phyloP scores from a whole-genome alignment of 1,139 yeast species.

The Trichomonascaceae sp. region DNA sequence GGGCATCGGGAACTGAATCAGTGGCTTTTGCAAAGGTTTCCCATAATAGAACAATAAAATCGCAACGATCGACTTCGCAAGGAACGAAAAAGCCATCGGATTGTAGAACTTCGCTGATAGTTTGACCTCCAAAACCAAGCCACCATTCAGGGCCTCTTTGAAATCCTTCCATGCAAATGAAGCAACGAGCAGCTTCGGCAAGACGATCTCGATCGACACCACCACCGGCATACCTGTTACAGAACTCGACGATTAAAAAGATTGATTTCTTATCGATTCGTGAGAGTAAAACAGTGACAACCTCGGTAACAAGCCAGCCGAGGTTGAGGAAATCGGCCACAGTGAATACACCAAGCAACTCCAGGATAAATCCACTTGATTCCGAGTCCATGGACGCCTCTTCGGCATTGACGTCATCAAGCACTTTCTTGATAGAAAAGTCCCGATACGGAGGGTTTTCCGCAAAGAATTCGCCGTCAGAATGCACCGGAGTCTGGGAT shows the following conservation, averaged over 20 bases:
- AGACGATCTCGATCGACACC: slow-evolving; percentile 42
- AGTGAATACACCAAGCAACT: slow-evolving; percentile 40
- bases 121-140: slow-evolving; percentile 41
- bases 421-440: not conserved
- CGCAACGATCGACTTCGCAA: slow-evolving; percentile 47
- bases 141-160: slow-evolving; percentile 39
- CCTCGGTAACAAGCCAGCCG: slow-evolving; percentile 39
- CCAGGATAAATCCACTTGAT: slow-evolving; percentile 1
- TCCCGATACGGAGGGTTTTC: not conserved
- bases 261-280: slow-evolving; percentile 34
- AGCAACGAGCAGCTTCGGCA: slow-evolving; percentile 41
- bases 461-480: not conserved
- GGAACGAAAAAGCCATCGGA: slow-evolving; percentile 48
- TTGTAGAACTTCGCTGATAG: slow-evolving; percentile 41
- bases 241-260: slow-evolving; percentile 37
- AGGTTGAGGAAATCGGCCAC: slow-evolving; percentile 45
- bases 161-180: slow-evolving; percentile 44
- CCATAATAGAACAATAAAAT: slow-evolving; percentile 34
- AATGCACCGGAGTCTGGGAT: not conserved
- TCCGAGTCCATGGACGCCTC: not conserved
- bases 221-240: slow-evolving; percentile 35
- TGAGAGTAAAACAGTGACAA: slow-evolving; percentile 37
- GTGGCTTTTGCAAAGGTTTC: slow-evolving; percentile 11
- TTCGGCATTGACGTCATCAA: not conserved
- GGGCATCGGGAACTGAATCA: slow-evolving; percentile 1